Conservation (phyloP, 2,329 filamentous ascomycete genomes). For the Pseudopyricularia cyperi region DNA sequence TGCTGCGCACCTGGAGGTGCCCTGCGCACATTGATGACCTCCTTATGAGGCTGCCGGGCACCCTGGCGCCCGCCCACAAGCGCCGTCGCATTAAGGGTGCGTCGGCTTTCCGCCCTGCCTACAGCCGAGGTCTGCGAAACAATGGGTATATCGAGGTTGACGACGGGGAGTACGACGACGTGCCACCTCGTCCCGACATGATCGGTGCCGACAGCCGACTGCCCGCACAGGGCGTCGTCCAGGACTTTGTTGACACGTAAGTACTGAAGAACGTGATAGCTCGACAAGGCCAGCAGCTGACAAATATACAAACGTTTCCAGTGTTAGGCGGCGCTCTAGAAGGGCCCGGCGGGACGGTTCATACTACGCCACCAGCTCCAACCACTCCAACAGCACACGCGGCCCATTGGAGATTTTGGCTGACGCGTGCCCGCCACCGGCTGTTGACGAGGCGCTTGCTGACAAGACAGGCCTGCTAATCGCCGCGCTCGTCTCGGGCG, state of each 20-base stretch:
- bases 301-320: neutral
- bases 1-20: conserved; percentile 72
- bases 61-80: conserved; percentile 46
- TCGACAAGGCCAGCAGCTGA: neutral
- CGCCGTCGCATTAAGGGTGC: conserved; percentile 47
- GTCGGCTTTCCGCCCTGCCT: conserved; percentile 35
- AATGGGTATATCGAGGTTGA: conserved; percentile 62
- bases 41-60: conserved; percentile 42
- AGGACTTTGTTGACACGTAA: conserved; percentile 52
- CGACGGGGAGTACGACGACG: conserved; percentile 39
- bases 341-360: neutral
- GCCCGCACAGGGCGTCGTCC: conserved; percentile 49
- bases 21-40: conserved; percentile 76
- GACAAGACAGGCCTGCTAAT: conserved; percentile 6
- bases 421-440: neutral
- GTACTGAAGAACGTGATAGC: neutral
- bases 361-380: neutral
- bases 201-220: conserved; percentile 53
- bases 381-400: neutral
- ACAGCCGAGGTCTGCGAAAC: conserved; percentile 53
- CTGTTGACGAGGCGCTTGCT: neutral
- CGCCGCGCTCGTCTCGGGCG: conserved; percentile 22
- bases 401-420: neutral
- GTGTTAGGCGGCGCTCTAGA: neutral
- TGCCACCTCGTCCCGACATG: conserved; percentile 17